Conservation (phyloP, 176 grass and related monocot genomes). For the Eragrostis curvula region DNA sequence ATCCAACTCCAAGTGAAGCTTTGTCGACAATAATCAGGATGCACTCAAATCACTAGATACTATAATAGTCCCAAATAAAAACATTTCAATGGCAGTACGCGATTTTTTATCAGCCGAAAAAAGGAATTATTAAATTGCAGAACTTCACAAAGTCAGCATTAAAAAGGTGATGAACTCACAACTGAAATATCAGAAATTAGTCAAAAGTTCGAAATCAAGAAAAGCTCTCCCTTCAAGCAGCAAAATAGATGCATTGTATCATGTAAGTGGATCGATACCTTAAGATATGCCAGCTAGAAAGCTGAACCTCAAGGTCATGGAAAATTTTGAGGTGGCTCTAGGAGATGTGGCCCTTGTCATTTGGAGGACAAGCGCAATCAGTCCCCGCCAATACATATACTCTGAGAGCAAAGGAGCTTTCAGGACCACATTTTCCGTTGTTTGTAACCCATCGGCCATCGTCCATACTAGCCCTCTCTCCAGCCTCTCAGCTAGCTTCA, state of each 20-base stretch:
- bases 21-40: background rate
- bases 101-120: background rate
- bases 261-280: slow-evolving; percentile 42
- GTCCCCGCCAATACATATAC: slow-evolving; percentile 23
- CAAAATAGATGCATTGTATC: slow-evolving; percentile 26
- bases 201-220: slow-evolving; percentile 6
- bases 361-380: slow-evolving; percentile 34
- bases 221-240: background rate
- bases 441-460: slow-evolving; percentile 19
- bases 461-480: slow-evolving; percentile 4
- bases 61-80: background rate
- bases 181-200: background rate
- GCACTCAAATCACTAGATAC: background rate
- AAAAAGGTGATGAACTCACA: slow-evolving; percentile 6
- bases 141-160: background rate
- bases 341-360: slow-evolving; percentile 33
- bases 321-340: slow-evolving; percentile 32
- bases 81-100: background rate
- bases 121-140: background rate
- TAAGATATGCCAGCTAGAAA: slow-evolving; percentile 44
- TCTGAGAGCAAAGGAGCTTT: slow-evolving; percentile 47
- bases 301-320: slow-evolving; percentile 35
- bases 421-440: slow-evolving; percentile 51
- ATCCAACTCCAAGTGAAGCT: background rate
- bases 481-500: slow-evolving; percentile 29